Evolutionary conservation across 208 protist species (phyloP), one percentile per base, ranked within the genome.

Genomic region (Kentomonas sorsogonicus): DNA sequence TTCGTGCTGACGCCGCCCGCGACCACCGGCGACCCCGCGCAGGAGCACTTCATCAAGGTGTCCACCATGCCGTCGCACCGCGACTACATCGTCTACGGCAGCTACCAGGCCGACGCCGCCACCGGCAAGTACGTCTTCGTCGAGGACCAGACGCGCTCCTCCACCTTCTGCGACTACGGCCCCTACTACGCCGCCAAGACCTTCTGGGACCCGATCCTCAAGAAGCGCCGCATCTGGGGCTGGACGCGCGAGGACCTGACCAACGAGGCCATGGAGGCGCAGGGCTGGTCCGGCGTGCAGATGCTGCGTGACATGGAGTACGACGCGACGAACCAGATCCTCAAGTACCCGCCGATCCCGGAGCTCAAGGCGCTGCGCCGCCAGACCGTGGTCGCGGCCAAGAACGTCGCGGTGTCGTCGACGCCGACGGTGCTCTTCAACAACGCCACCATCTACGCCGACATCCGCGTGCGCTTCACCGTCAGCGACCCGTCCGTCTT

Each of bases 221-320:
- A 78, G 43, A 57, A 67, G 53, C 71, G 64, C 60, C 61, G 65
- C 43, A 51, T 86, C 11, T 79, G 71, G 66, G 74, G 74, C 53
- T 81, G 74, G 66, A 66, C 57, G 3, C 45, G 63, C 38, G 74
- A 86, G 31, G 71, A 82, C 57, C 54, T 77, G n/a, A 67, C 22
- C 39, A 40, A 72, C 47, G 62, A 38, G 15, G 67, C 65, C 50
- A 70, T 77, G 46, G 15, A 27, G 16, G 23, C 50, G 18, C 61
- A 77, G 36, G 77, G 69, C 41, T 80, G 77, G 73, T 77, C 73
- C 15, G 77, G 69, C 18, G 60, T 77, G 40, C 66, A 77, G 51
- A 55, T 85, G 43, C 64, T 71, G 40, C 69, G 73, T 51, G 29
- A 26, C 26, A 61, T 80, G 7, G 63, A 53, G 58, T 85, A 80